A percentile compares a stretch with the other conserved stretches of the same genome.
Conservation (phyloP, 2,329 filamentous ascomycete genomes). For the Neonectria magnoliae region DNA sequence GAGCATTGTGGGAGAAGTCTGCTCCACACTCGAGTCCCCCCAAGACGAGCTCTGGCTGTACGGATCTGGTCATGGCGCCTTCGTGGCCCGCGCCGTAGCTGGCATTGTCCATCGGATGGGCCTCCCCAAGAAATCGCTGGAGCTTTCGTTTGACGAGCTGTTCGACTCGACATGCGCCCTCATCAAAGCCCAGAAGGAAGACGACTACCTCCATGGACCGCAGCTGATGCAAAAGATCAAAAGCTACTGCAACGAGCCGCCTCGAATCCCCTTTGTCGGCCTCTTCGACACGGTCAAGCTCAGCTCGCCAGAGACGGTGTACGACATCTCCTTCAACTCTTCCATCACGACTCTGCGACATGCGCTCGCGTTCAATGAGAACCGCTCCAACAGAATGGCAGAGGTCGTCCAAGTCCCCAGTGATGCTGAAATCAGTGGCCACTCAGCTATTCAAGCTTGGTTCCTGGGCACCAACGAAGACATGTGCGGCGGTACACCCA, state of each 20-base stretch:
- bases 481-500: slow-evolving; percentile 31
- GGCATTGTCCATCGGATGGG: slow-evolving; percentile 36
- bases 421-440: slow-evolving; percentile 17
- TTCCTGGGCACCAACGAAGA: slow-evolving; percentile 39
- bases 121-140: slow-evolving; percentile 10
- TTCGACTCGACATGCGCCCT: slow-evolving; percentile 30
- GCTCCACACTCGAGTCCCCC: slow-evolving; percentile 22
- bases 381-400: slow-evolving; percentile 15
- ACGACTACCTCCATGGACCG: slow-evolving; percentile 32
- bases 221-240: slow-evolving; percentile 23
- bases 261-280: slow-evolving; percentile 37
- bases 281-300: slow-evolving; percentile 34
- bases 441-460: slow-evolving; percentile 38
- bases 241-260: slow-evolving; percentile 16
- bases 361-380: slow-evolving; percentile 39
- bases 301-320: slow-evolving; percentile 15
- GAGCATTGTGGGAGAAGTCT: slow-evolving; percentile 34
- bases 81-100: slow-evolving; percentile 36
- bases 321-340: slow-evolving; percentile 32
- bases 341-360: slow-evolving; percentile 35
- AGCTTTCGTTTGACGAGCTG: slow-evolving; percentile 30
- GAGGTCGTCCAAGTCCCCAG: slow-evolving; percentile 19
- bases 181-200: slow-evolving; percentile 36
- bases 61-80: slow-evolving; percentile 38
- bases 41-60: slow-evolving; percentile 41